A percentile compares a stretch with the other conserved stretches of the same genome.
phyloP scores from a whole-genome alignment of 2,329 filamentous ascomycete species.

The Diaporthe australafricana region DNA sequence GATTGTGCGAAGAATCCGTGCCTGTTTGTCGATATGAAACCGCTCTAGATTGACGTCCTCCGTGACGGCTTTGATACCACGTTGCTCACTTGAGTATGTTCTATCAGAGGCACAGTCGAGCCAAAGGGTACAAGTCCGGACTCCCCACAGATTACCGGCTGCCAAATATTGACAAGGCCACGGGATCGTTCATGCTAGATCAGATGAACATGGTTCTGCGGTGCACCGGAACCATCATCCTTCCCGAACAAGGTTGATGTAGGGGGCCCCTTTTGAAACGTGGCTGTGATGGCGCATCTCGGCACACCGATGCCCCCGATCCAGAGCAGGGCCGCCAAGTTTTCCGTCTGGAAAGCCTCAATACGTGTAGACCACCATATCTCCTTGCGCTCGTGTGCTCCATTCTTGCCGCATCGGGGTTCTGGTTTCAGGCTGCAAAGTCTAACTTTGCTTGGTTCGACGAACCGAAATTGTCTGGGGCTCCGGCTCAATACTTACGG shows the following conservation, averaged over 20 bases:
- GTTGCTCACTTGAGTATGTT: neutral
- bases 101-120: neutral
- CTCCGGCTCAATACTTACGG: neutral
- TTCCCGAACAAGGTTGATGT: neutral
- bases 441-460: slow-evolving; percentile 2
- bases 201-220: slow-evolving; percentile 19
- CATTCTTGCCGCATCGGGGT: neutral
- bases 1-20: neutral
- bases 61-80: neutral
- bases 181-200: neutral
- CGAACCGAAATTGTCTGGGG: neutral
- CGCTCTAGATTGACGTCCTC: neutral
- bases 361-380: no score
- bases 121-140: slow-evolving; percentile 2
- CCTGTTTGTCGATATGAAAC: neutral
- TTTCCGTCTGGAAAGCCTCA: neutral
- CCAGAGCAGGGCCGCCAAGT: neutral
- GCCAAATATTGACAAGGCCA: neutral
- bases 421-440: neutral
- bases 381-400: neutral
- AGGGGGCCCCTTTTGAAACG: slow-evolving; percentile 10
- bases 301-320: neutral
- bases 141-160: slow-evolving; percentile 20
- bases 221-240: neutral
- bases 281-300: slow-evolving; percentile 3